phyloP scores from a whole-genome alignment of 2,329 filamentous ascomycete species.

The Aspergillus caelatus region DNA sequence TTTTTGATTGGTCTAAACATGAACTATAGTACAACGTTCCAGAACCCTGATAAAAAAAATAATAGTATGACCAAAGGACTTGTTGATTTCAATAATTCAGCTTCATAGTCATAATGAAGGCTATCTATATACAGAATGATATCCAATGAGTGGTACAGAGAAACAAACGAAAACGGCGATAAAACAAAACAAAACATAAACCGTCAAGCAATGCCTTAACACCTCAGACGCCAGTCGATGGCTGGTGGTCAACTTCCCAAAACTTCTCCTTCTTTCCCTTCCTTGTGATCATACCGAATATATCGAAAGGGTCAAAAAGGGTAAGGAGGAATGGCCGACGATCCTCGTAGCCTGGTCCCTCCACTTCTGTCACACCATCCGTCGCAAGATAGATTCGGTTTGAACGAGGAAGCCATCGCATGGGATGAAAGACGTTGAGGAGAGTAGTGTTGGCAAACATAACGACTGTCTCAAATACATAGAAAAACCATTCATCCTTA shows the following conservation, averaged over 20 bases:
- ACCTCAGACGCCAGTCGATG: not conserved
- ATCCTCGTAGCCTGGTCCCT: constrained; percentile 54
- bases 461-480: constrained; percentile 56
- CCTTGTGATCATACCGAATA: constrained; percentile 39
- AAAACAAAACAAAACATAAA: constrained; percentile 1
- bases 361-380: constrained; percentile 56
- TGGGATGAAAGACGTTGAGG: constrained; percentile 57
- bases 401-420: constrained; percentile 51
- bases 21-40: not conserved
- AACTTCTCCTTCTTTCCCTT: constrained; percentile 42
- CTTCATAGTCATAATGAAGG: not conserved
- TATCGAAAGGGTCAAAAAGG: constrained; percentile 47
- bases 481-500: constrained; percentile 56
- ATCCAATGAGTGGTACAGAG: not conserved
- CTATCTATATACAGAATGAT: not conserved
- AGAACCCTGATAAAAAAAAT: too few relatives aligned
- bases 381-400: constrained; percentile 54
- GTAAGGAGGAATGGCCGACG: constrained; percentile 49
- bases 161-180: not conserved
- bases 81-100: not conserved
- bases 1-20: not conserved
- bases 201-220: not conserved
- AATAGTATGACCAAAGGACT: not conserved
- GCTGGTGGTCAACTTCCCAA: constrained; percentile 35
- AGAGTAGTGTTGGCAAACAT: constrained; percentile 56